A percentile compares a stretch with the other conserved stretches of the same genome.
These are phyloP conservation scores for Begonia peltatifolia DNA, from an alignment of 306 rosid genomes.

Conservation along the genomic window DNA sequence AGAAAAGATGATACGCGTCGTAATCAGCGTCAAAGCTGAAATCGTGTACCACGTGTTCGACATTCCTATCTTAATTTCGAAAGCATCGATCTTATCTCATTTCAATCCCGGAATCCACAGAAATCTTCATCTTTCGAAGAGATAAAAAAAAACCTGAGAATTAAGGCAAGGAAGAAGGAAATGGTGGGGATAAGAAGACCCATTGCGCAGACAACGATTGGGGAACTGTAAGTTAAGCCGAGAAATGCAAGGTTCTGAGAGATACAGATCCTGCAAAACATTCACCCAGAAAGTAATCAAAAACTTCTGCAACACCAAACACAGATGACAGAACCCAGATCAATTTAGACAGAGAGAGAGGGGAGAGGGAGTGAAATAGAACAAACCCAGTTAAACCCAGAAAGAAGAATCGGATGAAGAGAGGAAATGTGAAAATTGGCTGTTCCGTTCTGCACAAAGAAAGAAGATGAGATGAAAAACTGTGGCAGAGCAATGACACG, in stretches of 20 bases:
- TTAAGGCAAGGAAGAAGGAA: conserved; percentile 39
- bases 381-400: conserved; percentile 65
- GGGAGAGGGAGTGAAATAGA: not conserved
- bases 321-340: not conserved
- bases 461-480: not conserved
- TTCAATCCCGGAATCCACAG: not conserved
- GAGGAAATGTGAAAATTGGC: conserved; percentile 33
- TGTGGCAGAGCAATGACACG: not conserved
- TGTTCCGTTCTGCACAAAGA: conserved; percentile 19
- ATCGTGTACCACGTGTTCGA: too few species aligned
- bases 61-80: not conserved
- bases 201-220: conserved; percentile 64
- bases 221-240: conserved; percentile 64
- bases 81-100: not conserved
- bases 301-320: not conserved
- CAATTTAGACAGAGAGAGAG: not conserved
- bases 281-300: not conserved
- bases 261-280: conserved; percentile 43
- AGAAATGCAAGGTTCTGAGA: conserved; percentile 47
- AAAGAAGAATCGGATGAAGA: conserved; percentile 43
- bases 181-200: conserved; percentile 51
- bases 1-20: too few species aligned
- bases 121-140: too few species aligned
- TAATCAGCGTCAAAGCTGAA: too few species aligned
- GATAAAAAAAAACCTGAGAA: conserved; percentile 30